A percentile compares a stretch with the other conserved stretches of the same genome.
These are phyloP conservation scores for Didymella keratinophila DNA, from an alignment of 2,329 filamentous ascomycete species.

Conservation along the genomic window DNA sequence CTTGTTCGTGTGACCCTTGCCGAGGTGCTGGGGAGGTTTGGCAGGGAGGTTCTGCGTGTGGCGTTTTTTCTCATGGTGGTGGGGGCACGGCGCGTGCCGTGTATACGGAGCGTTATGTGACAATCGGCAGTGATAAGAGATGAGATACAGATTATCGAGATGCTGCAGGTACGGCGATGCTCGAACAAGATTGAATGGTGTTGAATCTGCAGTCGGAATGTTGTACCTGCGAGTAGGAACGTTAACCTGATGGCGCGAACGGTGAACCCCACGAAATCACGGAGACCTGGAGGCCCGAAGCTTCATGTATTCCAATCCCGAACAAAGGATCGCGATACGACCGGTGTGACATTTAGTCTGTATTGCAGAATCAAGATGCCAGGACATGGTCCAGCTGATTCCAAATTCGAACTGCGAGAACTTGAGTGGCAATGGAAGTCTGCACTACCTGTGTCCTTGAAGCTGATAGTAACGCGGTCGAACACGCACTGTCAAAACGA, in stretches of 20 bases:
- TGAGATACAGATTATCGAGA: background rate
- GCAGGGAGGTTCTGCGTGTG: background rate
- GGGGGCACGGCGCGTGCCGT: constrained; percentile 10
- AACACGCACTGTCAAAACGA: background rate
- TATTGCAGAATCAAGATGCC: background rate
- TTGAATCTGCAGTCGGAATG: background rate
- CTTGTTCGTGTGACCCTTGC: constrained; percentile 3
- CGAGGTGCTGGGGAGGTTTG: constrained; percentile 8
- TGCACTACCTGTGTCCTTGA: too few species aligned
- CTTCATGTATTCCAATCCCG: background rate
- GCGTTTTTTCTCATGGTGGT: background rate
- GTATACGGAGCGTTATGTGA: constrained; percentile 4
- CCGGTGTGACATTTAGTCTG: background rate
- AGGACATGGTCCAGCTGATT: background rate
- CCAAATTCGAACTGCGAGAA: background rate
- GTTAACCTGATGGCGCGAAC: background rate
- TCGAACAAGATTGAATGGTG: background rate
- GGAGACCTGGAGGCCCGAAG: background rate
- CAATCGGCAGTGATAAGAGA: background rate
- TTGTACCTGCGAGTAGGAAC: background rate
- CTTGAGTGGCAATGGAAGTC: background rate
- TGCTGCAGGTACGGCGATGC: constrained; percentile 1
- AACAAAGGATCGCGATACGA: background rate
- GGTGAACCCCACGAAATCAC: background rate
- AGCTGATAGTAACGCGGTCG: background rate